Evolutionary conservation across 1,284 basidiomycete genomes (phyloP).

Genomic region (Malassezia nana): DNA sequence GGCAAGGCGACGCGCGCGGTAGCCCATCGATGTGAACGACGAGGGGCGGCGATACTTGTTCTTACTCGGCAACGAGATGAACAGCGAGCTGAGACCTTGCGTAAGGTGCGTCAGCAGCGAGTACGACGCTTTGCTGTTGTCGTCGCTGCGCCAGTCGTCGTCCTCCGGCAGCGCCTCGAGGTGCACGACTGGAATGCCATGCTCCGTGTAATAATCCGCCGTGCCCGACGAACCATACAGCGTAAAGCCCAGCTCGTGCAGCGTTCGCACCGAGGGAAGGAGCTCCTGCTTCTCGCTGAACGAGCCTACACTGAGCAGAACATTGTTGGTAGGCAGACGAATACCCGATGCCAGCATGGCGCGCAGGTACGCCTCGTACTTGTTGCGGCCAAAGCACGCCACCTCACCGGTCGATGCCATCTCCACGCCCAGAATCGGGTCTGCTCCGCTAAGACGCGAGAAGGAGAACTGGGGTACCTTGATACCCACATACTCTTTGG

Average conservation of each 20-base stretch:
- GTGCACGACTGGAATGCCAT: slow-evolving; percentile 45
- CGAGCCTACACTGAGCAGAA: slow-evolving; percentile 84
- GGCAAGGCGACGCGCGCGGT: slow-evolving; percentile 94
- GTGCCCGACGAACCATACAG: slow-evolving; percentile 96
- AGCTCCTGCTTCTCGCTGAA: slow-evolving; percentile 97
- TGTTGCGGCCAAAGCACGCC: slow-evolving; percentile 92
- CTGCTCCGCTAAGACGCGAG: slow-evolving; percentile 84
- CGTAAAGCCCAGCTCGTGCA: slow-evolving; percentile 86
- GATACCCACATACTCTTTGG: slow-evolving; percentile 87
- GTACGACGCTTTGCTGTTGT: slow-evolving; percentile 41
- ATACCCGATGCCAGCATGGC: slow-evolving; percentile 93
- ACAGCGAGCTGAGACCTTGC: slow-evolving; percentile 56
- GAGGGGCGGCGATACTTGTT: slow-evolving; percentile 95
- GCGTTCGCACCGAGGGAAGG: slow-evolving; percentile 86
- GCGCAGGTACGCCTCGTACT: slow-evolving; percentile 97
- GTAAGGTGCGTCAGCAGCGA: slow-evolving; percentile 45
- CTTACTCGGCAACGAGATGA: slow-evolving; percentile 97
- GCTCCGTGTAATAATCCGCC: slow-evolving; percentile 53
- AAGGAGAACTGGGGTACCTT: slow-evolving; percentile 99
- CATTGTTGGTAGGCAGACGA: slow-evolving; percentile 85
- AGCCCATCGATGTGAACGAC: slow-evolving; percentile 92
- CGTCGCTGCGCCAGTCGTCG: slow-evolving; percentile 39
- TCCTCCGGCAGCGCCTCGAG: slow-evolving; percentile 47
- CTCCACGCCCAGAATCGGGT: slow-evolving; percentile 96
- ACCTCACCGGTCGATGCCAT: slow-evolving; percentile 99